Base-by-base conservation (phyloP, 495 filamentous ascomycete species). In the Xylaria venustula region DNA sequence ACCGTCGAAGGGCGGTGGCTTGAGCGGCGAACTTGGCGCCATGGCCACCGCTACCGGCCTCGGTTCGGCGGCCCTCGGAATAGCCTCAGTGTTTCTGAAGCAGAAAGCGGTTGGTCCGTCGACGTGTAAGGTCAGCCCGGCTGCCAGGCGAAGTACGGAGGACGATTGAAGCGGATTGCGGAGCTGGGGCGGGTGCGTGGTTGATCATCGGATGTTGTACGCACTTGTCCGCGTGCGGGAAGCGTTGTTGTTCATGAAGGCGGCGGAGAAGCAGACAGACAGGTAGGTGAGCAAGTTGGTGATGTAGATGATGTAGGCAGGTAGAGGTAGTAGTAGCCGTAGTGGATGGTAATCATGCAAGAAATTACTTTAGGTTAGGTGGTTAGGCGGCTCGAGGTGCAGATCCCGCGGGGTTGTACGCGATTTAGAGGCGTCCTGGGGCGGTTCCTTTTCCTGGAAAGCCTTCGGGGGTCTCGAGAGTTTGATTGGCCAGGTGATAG, bases 11-110 rank as follows among this genome's bases (percentile, higher is more conserved):
- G 57, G 61, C 25, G 67, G 61, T 54, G 65, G 54, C 50, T 41
- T 51, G 45, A 66, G 64, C 51, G 61, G 65, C 61, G 67, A 66
- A 64, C 61, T 69, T 14, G 70, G 70, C 63, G 70, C 63, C 70
- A 72, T 72, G 63, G 62, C 67, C 55, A 53, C 41, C 61, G 52
- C 46, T 62, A 47, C 60, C 41, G 54, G 41, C 32, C 44, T 49
- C 28, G 44, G 34, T 50, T 53, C 40, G 45, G 37, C 15, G 45
- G 44, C 42, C 17, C 34, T 55, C 32, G 45, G 44, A 37, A 45
- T 42, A 36, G 46, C 30, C 11, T 26, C 34, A 25, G 60, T 12
- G 7, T 40, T 3, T 40, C n/a, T 49, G 30, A 36, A 42, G 32
- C 30, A 48, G 26, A 34, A 34, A 17, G 26, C 17, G 32, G 45